Base-by-base conservation (phyloP, 768 basidiomycete species). In the Scleroderma bovista region DNA sequence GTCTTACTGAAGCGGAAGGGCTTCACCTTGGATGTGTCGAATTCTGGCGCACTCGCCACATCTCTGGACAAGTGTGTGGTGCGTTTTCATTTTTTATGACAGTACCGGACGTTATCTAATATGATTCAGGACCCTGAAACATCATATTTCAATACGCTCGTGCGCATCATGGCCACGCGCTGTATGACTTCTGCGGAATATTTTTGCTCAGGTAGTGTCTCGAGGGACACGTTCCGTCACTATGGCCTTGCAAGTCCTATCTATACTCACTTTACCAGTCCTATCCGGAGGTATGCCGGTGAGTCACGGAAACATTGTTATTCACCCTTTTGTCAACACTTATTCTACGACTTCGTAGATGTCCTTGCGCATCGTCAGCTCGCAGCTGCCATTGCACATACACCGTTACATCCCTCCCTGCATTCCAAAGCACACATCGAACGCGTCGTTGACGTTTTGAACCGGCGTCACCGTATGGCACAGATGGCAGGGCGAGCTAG, bases 141-240 rank as follows among this genome's bases (percentile, higher is more conserved):
- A 58, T 89, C 93, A 0, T 84, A 91, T 1, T 98, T 99, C 76
- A 99, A 98, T 60, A 98, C 93, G 0, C 79, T 98, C 16, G 95
- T 99, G 33, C 84, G 96, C 37, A 98, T 99, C 67, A 97, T 99
- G 94, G 94, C 96, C 3, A 98, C 95, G 3, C 76, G 96, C 26
- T 97, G 96, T 66, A 99, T 99, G 96, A 76, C 97, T 22, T 86
- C 94, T 1, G 96, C 96, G 17, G 96, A 99, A 65, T 99, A 99
- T 67, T 97, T 98, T 71, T 92, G 89, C 64, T 89, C 94, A 0
- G 95, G 96, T 9, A 93, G 92, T 57, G 93, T 97, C 3, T 81
- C 86, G 0, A 80, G 85, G 44, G 93, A 96, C 55, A 86, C 92
- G 1, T 99, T 97, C 63, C 87, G 89, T 2, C 96, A 98, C 67